These are phyloP conservation scores for Backusella tuberculispora DNA, from an alignment of 192 early-diverging fungal genomes.

Conservation along the genomic window DNA sequence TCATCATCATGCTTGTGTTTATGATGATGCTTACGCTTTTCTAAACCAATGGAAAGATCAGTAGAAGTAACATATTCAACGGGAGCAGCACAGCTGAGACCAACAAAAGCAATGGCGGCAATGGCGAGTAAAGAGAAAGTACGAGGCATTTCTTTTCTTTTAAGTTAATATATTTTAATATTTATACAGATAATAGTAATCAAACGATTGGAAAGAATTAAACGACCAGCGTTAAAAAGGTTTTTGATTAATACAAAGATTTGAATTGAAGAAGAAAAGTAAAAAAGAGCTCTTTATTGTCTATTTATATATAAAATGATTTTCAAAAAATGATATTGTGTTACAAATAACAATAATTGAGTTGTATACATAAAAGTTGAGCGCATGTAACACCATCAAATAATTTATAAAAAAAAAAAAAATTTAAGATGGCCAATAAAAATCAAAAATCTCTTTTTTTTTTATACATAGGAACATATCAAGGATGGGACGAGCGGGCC, in stretches of 20 bases:
- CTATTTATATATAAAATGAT: too few relatives aligned
- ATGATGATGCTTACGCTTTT: neutral
- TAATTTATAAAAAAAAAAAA: too few relatives aligned
- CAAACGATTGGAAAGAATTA: neutral
- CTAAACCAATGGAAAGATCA: neutral
- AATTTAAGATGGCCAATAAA: too few relatives aligned
- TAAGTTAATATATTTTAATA: neutral
- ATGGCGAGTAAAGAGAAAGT: neutral
- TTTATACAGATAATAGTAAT: neutral
- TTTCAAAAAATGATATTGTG: too few relatives aligned
- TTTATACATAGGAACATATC: too few relatives aligned
- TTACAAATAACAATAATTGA: too few relatives aligned
- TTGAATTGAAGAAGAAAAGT: too few relatives aligned
- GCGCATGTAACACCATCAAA: too few relatives aligned
- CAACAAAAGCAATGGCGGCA: constrained; percentile 4
- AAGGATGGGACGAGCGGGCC: neutral
- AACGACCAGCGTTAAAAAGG: neutral
- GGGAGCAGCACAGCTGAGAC: constrained; percentile 8
- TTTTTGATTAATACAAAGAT: too few relatives aligned
- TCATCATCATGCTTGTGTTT: neutral
- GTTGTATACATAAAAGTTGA: too few relatives aligned
- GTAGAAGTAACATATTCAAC: neutral
- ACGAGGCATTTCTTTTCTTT: neutral
- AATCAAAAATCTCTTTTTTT: too few relatives aligned
- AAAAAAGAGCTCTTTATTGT: too few relatives aligned